A percentile compares a stretch with the other conserved stretches of the same genome.
These are phyloP conservation scores for Hymenoscyphus salicellus DNA, from an alignment of 2,329 filamentous ascomycete genomes.

Conservation along the genomic window DNA sequence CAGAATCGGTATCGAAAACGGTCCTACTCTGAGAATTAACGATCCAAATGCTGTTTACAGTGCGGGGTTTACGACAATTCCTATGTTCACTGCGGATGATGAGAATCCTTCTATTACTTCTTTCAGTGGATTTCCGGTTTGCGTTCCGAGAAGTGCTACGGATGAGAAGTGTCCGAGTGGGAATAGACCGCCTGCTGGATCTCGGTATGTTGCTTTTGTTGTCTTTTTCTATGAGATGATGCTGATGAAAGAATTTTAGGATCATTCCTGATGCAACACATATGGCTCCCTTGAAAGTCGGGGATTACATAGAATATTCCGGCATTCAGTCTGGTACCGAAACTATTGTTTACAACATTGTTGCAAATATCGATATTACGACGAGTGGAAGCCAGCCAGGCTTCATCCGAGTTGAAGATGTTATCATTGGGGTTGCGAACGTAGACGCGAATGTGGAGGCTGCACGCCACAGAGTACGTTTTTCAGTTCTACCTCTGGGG, in stretches of 20 bases:
- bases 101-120: constrained; percentile 47
- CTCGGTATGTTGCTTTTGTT: background rate
- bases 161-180: constrained; percentile 37
- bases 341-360: constrained; percentile 39
- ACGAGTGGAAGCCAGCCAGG: constrained; percentile 37
- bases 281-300: constrained; percentile 42
- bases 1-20: constrained; percentile 39
- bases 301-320: constrained; percentile 43
- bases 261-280: constrained; percentile 37
- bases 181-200: background rate
- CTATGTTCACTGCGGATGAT: constrained; percentile 48
- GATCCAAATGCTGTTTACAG: constrained; percentile 47
- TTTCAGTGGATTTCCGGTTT: constrained; percentile 53
- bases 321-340: constrained; percentile 37
- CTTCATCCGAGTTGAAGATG: constrained; percentile 44
- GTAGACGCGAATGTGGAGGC: constrained; percentile 37
- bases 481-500: constrained; percentile 15
- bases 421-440: constrained; percentile 41
- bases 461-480: constrained; percentile 31
- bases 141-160: constrained; percentile 43
- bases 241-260: constrained; percentile 24
- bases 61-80: constrained; percentile 38
- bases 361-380: constrained; percentile 41
- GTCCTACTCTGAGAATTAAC: constrained; percentile 41
- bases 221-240: background rate